These are phyloP conservation scores for Phytopythium montanum DNA, from an alignment of 352 stramenopile species.

Conservation along the genomic window DNA sequence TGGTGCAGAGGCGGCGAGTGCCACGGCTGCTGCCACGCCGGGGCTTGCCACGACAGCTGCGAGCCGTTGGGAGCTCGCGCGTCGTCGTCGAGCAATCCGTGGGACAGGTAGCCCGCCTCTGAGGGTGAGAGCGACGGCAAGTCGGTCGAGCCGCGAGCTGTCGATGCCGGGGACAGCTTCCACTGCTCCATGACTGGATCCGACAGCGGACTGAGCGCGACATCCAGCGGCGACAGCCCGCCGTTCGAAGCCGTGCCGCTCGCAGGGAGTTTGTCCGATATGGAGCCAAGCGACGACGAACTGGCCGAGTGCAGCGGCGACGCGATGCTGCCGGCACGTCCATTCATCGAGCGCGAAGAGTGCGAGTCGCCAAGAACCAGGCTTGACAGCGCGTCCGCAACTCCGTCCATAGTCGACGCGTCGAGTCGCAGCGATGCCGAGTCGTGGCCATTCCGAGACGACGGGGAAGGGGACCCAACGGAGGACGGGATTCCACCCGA, in stretches of 20 bases:
- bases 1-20: conserved; percentile 31
- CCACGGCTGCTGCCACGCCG: conserved; percentile 54
- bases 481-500: conserved; percentile 26
- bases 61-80: conserved; percentile 15
- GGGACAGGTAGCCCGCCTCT: conserved; percentile 41
- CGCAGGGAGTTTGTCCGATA: conserved; percentile 41
- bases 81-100: conserved; percentile 31
- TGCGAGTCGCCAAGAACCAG: conserved; percentile 52
- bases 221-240: conserved; percentile 51
- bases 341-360: conserved; percentile 11
- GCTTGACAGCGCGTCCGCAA: conserved; percentile 68
- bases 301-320: conserved; percentile 43
- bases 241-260: conserved; percentile 22
- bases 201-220: conserved; percentile 45
- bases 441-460: conserved; percentile 26
- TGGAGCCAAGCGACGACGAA: conserved; percentile 55
- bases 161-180: conserved; percentile 59
- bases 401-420: conserved; percentile 30
- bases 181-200: conserved; percentile 78
- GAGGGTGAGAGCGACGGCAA: conserved; percentile 40
- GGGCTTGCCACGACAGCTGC: conserved; percentile 47
- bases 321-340: conserved; percentile 13
- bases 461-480: conserved; percentile 21
- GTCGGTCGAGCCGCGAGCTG: conserved; percentile 34
- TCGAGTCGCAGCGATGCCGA: conserved; percentile 29